Base-by-base conservation (phyloP, 2,329 filamentous ascomycete genomes). In the Mycocentrospora acerina region DNA sequence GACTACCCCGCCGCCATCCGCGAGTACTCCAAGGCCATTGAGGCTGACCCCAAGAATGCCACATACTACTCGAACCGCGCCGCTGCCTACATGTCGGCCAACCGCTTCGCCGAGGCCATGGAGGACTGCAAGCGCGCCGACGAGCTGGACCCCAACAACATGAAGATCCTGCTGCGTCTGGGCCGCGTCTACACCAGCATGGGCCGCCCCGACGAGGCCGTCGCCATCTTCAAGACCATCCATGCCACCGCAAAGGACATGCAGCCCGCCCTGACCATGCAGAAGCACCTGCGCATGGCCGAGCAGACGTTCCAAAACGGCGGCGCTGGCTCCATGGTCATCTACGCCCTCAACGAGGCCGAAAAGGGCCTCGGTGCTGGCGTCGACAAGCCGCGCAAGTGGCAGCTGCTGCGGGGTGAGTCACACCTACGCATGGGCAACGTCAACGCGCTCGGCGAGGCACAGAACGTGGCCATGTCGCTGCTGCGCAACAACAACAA, bases 1-100 rank as follows among this genome's bases (percentile, higher is more conserved):
- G 88, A 96, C 61, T 98, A 91, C 68, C 73, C 77, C 44, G 85
- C 86, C 63, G 91, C 93, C 16, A 90, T 97, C 65, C 80, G 87
- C 54, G 89, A 96, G 69, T 98, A 97, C 69, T 88, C 87, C 55
- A 95, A 95, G 81, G 93, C 93, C 46, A 86, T 98, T 60, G 86
- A 93, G 56, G 80, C 91, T 48, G 84, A 91, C 59, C 90, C 90
- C 37, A 78, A 83, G 57, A 94, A 90, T 35, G 76, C 90, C 24
- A 95, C 90, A 30, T 97, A 95, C 69, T 80, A 95, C 51, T 91
- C 88, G 67, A 98, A 98, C 76, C 86, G 93, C 59, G 90, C 93
- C 26, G 93, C 93, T 19, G 93, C 93, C 24, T 89, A 88, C 73
- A 95, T 98, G 77, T 88, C 88, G 36, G 88, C 88, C 42, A 84